These are phyloP conservation scores for Clarireedia paspali DNA, from an alignment of 2,329 filamentous ascomycete species.

Conservation along the genomic window DNA sequence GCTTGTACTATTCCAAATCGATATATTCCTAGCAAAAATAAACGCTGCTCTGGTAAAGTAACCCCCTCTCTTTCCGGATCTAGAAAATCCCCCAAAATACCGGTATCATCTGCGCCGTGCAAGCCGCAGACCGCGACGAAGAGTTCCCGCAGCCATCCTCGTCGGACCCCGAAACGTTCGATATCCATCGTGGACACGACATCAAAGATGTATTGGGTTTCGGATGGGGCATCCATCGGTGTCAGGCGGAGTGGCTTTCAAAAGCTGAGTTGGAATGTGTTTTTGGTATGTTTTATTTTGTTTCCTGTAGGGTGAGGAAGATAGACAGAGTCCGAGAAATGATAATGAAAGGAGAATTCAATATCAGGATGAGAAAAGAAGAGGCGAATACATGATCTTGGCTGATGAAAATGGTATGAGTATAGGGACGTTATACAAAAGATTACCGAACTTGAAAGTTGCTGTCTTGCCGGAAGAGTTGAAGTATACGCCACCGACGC, in stretches of 20 bases:
- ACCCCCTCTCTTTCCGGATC: too few relatives aligned
- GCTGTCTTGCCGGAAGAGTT: neutral
- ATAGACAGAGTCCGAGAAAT: too few relatives aligned
- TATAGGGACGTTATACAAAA: neutral
- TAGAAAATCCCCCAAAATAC: constrained; percentile 31
- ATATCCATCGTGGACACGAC: constrained; percentile 34
- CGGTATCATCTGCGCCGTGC: constrained; percentile 40
- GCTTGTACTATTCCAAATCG: neutral
- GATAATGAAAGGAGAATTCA: too few relatives aligned
- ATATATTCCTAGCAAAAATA: neutral
- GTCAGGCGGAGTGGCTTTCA: constrained; percentile 38
- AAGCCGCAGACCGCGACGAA: constrained; percentile 41
- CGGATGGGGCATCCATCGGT: constrained; percentile 40
- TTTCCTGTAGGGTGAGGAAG: neutral
- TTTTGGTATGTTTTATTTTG: constrained; percentile 32
- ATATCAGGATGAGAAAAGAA: neutral
- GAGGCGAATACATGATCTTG: neutral
- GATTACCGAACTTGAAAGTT: neutral
- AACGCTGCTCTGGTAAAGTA: neutral
- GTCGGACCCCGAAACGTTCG: constrained; percentile 34
- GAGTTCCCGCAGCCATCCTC: constrained; percentile 30
- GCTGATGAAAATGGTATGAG: neutral
- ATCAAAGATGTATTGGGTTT: constrained; percentile 35
- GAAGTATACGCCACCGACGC: neutral
- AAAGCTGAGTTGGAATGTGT: constrained; percentile 36